Conservation (phyloP, 441 rosid species). For the Populus trichocarpa region DNA sequence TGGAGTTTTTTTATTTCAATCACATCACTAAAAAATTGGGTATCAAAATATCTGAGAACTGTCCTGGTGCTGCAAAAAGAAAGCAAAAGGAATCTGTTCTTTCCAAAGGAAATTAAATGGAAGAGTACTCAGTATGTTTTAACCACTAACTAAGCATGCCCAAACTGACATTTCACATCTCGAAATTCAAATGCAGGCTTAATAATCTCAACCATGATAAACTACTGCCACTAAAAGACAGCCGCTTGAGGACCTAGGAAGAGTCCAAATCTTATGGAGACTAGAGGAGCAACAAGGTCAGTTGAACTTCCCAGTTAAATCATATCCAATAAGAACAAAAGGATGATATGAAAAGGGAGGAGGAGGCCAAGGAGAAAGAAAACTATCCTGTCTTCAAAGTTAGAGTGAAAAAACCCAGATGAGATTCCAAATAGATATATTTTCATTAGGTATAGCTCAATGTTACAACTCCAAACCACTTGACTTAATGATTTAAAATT, state of each 20-base stretch:
- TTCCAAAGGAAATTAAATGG: neutral
- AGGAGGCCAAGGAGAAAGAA: neutral
- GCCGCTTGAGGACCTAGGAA: neutral
- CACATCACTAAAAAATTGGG: neutral
- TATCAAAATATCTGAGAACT: neutral
- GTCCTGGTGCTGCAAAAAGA: neutral
- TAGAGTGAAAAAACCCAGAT: neutral
- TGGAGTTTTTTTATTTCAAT: neutral
- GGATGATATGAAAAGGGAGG: neutral
- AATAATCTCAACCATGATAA: neutral
- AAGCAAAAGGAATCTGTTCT: neutral
- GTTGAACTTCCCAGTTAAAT: neutral
- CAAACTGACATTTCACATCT: neutral
- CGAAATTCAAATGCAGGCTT: neutral
- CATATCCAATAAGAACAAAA: neutral
- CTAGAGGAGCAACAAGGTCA: neutral
- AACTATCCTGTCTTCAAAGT: neutral
- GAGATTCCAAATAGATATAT: neutral
- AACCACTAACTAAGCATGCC: neutral
- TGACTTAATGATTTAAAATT: neutral
- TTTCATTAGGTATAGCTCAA: neutral
- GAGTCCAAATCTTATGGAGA: neutral
- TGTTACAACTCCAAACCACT: neutral
- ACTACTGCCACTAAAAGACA: neutral
- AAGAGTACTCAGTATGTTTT: neutral